These are phyloP conservation scores for Hevea brasiliensis DNA, from an alignment of 345 rosid species.

Conservation along the genomic window DNA sequence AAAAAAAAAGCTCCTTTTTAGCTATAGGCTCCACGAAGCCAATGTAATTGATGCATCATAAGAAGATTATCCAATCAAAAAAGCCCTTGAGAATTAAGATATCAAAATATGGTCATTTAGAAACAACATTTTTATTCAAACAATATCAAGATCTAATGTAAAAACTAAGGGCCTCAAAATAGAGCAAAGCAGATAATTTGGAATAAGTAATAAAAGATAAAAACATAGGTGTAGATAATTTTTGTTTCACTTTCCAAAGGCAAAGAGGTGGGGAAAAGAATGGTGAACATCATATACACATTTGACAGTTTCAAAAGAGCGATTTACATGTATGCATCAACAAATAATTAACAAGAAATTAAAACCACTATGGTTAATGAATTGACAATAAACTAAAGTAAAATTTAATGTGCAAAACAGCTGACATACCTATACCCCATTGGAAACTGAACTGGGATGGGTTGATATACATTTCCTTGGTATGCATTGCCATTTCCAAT, in stretches of 20 bases:
- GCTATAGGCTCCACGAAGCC: background rate
- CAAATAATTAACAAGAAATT: background rate
- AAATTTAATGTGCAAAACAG: slow-evolving; percentile 7
- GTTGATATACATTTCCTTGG: slow-evolving; percentile 31
- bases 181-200: background rate
- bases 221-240: background rate
- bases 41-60: background rate
- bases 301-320: background rate
- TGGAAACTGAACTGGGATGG: slow-evolving; percentile 51
- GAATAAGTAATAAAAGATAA: background rate
- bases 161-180: background rate
- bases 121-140: background rate
- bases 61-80: background rate
- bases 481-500: slow-evolving; percentile 23
- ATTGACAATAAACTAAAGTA: background rate
- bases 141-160: background rate
- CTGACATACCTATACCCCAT: slow-evolving; percentile 70
- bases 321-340: background rate
- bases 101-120: background rate
- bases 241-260: background rate
- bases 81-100: background rate
- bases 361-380: background rate
- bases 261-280: background rate
- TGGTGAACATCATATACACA: background rate
- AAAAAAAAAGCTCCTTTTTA: background rate